phyloP scores from a whole-genome alignment of 495 filamentous ascomycete species.

The Lindgomyces ingoldianus region DNA sequence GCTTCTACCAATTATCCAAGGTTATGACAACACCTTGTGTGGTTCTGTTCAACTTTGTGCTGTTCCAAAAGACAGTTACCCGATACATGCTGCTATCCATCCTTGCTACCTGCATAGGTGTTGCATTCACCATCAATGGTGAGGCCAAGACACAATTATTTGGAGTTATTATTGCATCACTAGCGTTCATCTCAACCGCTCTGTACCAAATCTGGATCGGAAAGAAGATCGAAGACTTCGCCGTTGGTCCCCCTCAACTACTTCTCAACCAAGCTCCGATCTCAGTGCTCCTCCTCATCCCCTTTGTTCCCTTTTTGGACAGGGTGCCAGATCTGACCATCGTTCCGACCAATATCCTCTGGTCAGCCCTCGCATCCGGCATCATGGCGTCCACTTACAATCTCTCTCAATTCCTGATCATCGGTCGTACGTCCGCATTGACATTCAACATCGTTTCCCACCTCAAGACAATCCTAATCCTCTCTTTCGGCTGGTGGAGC shows the following conservation, averaged over 20 bases:
- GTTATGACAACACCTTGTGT: conserved; percentile 48
- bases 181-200: conserved; percentile 45
- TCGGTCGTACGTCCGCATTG: conserved; percentile 38
- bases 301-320: conserved; percentile 45
- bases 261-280: conserved; percentile 48
- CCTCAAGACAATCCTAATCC: conserved; percentile 59
- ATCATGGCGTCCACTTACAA: conserved; percentile 43
- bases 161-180: conserved; percentile 43
- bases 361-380: conserved; percentile 41
- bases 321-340: conserved; percentile 38
- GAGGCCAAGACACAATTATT: conserved; percentile 39
- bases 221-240: conserved; percentile 48
- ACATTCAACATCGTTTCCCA: conserved; percentile 55
- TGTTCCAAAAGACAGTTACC: conserved; percentile 44
- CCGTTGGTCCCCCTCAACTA: conserved; percentile 43
- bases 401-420: conserved; percentile 40
- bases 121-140: conserved; percentile 36
- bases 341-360: conserved; percentile 41
- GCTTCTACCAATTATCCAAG: conserved; percentile 48
- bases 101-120: conserved; percentile 35
- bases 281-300: conserved; percentile 43
- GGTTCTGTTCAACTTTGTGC: conserved; percentile 45
- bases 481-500: conserved; percentile 44
- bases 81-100: conserved; percentile 37
- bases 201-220: conserved; percentile 50